Base-by-base conservation (phyloP, 176 grass and related monocot genomes). In the Juncus inflexus region DNA sequence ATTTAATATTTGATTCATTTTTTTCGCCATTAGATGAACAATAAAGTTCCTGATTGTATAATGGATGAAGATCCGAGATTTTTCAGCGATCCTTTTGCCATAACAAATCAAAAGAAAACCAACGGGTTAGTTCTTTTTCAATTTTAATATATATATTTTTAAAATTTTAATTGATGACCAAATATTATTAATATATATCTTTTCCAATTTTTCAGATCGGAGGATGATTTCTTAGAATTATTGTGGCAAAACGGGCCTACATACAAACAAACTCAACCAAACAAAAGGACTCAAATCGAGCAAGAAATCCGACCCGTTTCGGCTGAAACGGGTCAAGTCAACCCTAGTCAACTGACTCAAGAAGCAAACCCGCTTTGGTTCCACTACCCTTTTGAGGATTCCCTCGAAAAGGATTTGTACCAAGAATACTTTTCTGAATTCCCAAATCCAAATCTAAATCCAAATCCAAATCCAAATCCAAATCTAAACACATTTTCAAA, bases 221-320 rank as follows among this genome's bases (percentile, higher is more conserved):
- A 80, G 13, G 55, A 80, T 55, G 95, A 90, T 61, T 73, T 99
- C 6, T 60, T 94, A 39, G 95, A 99, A 64, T 69, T 99, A 4
- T 37, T 99, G 19, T 99, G 95, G 95, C 83, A 86, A 72, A 76
- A 99, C 55, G 85, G 89, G 3, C 75, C 51, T 7, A 70, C 91
- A 35, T 74, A 92, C 15, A 78, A 72, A 68, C 92, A 91, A 37
- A 69, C 74, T 35, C 80, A 86, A 80, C 67, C 64, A 77, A 80
- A 63, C 57, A 58, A 15, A 66, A 55, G 56, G n/a, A 36, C 10
- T 15, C 69, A 6, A 50, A 38, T 2, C 37, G n/a, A 43, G 1
- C 52, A 56, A 3, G 81, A 74, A 11, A 61, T 56, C 3, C 61
- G 54, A 12, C 41, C 40, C 3, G 77, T 16, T 67, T 66, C 52